Evolutionary conservation across 176 grass and related monocot species (phyloP).

Genomic region (Aegilops sharonensis): DNA sequence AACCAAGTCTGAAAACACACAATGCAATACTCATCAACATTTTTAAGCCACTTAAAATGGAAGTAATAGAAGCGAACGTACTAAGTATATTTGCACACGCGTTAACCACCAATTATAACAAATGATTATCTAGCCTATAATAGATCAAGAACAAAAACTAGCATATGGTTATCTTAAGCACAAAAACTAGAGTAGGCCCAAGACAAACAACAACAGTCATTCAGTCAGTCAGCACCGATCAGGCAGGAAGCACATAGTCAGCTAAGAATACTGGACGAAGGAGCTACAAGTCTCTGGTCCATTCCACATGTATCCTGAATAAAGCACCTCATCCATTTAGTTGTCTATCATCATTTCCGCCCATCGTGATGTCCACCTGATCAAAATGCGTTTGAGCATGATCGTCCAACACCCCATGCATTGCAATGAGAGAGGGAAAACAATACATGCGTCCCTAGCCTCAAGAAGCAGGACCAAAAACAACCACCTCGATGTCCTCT

Average conservation of each 20-base stretch:
- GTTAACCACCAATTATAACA: neutral
- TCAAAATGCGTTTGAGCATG: too few species aligned
- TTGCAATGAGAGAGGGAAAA: too few species aligned
- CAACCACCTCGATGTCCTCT: too few species aligned
- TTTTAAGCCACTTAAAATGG: neutral
- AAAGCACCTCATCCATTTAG: neutral
- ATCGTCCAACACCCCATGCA: too few species aligned
- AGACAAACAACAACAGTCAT: neutral
- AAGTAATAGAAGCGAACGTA: neutral
- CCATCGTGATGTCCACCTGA: too few species aligned
- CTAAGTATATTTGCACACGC: neutral
- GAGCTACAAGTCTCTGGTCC: neutral
- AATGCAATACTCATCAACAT: neutral
- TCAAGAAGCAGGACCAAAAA: too few species aligned
- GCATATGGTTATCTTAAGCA: neutral
- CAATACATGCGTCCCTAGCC: too few species aligned
- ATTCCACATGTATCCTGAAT: neutral
- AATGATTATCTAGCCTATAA: neutral
- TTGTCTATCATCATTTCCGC: too few species aligned
- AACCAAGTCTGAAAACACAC: conserved; percentile 55
- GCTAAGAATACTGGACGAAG: neutral
- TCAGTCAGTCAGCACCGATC: neutral
- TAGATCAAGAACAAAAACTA: neutral
- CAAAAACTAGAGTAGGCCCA: neutral
- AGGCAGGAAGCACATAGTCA: neutral